Percentiles rank a stretch among this genome's conserved stretches.
Evolutionary conservation across 1,284 basidiomycete genomes (phyloP).

Genomic region (Apiotrichum mycotoxinovorans): DNA sequence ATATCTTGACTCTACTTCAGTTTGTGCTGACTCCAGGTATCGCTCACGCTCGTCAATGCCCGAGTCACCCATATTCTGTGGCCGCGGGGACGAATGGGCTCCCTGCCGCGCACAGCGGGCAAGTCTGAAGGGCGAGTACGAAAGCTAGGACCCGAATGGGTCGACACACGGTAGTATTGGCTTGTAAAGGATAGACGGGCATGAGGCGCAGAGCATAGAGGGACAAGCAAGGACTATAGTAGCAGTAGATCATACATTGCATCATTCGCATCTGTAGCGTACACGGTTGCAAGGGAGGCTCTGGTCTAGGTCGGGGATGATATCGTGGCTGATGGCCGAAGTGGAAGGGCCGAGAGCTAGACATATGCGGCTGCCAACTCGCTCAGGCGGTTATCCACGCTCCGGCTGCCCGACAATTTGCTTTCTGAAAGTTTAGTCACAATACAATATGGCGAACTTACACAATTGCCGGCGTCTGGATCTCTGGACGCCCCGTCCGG

Average conservation of each 20-base stretch:
- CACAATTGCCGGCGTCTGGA: conserved; percentile 72
- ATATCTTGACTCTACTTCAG: too few species aligned
- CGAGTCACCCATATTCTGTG: conserved; percentile 51
- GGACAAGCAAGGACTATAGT: background rate
- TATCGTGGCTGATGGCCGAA: too few species aligned
- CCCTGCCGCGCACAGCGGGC: conserved; percentile 27
- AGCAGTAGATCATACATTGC: background rate
- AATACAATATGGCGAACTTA: conserved; percentile 39
- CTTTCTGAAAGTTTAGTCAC: background rate
- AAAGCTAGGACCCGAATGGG: conserved; percentile 2
- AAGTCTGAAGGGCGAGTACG: conserved; percentile 37
- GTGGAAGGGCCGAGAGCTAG: too few species aligned
- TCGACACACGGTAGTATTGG: background rate
- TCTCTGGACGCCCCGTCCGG: conserved; percentile 51
- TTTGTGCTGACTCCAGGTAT: conserved; percentile 37
- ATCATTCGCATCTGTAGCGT: background rate
- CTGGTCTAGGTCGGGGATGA: too few species aligned
- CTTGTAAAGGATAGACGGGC: background rate
- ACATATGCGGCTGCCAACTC: background rate
- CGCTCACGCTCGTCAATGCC: conserved; percentile 50
- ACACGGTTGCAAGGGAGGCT: background rate
- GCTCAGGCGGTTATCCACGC: background rate
- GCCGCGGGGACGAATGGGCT: conserved; percentile 42
- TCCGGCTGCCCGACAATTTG: background rate
- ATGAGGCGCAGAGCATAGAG: background rate